phyloP scores from a whole-genome alignment of 2,329 filamentous ascomycete species.

The Didymella segeticola region DNA sequence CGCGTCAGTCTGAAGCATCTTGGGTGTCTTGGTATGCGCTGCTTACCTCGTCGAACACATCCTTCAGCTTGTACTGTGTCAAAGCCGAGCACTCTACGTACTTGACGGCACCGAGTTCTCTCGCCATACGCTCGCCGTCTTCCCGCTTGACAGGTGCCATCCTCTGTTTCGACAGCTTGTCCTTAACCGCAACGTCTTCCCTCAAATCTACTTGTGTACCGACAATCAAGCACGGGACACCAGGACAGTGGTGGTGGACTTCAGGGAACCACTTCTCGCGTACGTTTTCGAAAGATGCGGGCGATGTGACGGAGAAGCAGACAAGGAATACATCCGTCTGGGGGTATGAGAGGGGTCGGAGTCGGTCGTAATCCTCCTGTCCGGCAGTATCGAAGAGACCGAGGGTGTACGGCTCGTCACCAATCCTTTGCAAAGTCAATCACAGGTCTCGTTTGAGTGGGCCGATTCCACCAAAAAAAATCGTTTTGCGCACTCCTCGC shows the following conservation, averaged over 20 bases:
- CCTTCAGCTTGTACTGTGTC: constrained; percentile 98
- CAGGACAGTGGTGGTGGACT: constrained; percentile 97
- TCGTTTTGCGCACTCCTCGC: not conserved
- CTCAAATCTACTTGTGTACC: constrained; percentile 97
- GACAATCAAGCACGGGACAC: constrained; percentile 96
- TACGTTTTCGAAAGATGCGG: constrained; percentile 98
- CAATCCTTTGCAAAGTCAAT: constrained; percentile 73
- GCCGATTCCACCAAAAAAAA: not conserved
- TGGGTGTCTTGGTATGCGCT: too few species aligned
- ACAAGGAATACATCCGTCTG: constrained; percentile 99
- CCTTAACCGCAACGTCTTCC: constrained; percentile 83
- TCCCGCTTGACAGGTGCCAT: constrained; percentile 92
- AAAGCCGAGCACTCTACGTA: constrained; percentile 98
- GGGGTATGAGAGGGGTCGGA: constrained; percentile 94
- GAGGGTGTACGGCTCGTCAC: constrained; percentile 96
- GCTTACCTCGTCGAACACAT: constrained; percentile 96
- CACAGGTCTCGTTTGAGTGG: constrained; percentile 11
- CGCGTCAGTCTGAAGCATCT: constrained; percentile 15
- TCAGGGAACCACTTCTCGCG: constrained; percentile 99
- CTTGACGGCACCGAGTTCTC: constrained; percentile 96
- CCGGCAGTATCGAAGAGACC: constrained; percentile 98
- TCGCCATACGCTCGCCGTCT: constrained; percentile 95
- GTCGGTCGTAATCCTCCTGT: constrained; percentile 98
- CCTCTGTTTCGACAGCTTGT: constrained; percentile 94
- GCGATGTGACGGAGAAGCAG: constrained; percentile 97